Conservation (phyloP, 1,139 yeast genomes). For the Hanseniaspora gamundiae region DNA sequence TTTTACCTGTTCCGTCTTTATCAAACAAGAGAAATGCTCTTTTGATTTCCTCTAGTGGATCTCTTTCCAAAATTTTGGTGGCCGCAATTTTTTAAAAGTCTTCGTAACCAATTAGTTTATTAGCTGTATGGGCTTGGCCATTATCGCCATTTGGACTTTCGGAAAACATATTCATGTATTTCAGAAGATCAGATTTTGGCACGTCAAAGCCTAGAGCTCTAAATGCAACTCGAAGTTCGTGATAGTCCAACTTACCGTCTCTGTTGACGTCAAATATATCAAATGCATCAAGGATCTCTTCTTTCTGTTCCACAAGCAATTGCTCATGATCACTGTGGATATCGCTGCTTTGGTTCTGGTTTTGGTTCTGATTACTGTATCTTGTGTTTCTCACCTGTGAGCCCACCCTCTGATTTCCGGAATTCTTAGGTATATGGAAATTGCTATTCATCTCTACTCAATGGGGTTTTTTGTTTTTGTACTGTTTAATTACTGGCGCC, state of each 20-base stretch:
- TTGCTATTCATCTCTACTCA: not conserved
- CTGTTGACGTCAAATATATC: constrained; percentile 83
- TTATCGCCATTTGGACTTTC: constrained; percentile 32
- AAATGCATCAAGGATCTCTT: constrained; percentile 90
- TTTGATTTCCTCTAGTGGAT: constrained; percentile 84
- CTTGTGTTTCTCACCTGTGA: constrained; percentile 3
- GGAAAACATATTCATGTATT: constrained; percentile 72
- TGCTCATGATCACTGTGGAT: constrained; percentile 34
- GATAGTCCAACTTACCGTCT: constrained; percentile 85
- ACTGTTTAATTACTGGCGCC: constrained; percentile 1
- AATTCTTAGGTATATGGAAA: not conserved
- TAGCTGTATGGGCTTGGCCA: constrained; percentile 20
- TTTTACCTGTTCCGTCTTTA: constrained; percentile 79
- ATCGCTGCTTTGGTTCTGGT: constrained; percentile 17
- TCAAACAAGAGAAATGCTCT: constrained; percentile 88
- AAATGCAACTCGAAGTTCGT: constrained; percentile 84
- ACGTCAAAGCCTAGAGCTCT: constrained; percentile 89
- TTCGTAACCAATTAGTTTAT: constrained; percentile 63
- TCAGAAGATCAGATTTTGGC: constrained; percentile 66
- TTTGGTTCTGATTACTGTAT: constrained; percentile 2
- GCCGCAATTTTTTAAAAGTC: constrained; percentile 62
- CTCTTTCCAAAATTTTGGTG: constrained; percentile 65
- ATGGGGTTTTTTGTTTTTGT: not conserved
- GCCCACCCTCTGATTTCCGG: constrained; percentile 1
- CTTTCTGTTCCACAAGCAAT: constrained; percentile 77